Conservation (phyloP, 495 filamentous ascomycete species). For the Aspergillus incahuasiensis region DNA sequence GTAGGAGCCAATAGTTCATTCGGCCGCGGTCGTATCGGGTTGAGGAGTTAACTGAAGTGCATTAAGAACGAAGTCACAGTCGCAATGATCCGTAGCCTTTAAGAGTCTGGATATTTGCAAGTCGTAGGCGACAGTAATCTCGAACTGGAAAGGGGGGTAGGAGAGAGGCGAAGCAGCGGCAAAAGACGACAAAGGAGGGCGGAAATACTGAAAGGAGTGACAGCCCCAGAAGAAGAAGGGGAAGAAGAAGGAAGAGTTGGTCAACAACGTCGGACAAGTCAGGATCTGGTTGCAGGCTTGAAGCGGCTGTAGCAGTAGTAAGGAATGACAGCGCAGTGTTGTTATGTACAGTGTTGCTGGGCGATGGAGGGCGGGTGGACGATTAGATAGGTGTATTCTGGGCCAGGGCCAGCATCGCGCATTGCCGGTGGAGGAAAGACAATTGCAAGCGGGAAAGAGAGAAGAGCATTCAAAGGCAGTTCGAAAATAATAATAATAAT, state of each 20-base stretch:
- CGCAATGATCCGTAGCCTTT: neutral
- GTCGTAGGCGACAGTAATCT: slow-evolving; percentile 2
- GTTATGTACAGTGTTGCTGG: neutral
- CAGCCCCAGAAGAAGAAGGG: slow-evolving; percentile 25
- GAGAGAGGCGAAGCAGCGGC: neutral
- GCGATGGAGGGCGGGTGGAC: neutral
- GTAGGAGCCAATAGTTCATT: slow-evolving; percentile 8
- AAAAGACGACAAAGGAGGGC: slow-evolving; percentile 5
- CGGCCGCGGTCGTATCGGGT: slow-evolving; percentile 7
- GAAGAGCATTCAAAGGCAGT: neutral
- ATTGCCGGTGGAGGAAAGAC: neutral
- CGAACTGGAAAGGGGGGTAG: slow-evolving; percentile 13
- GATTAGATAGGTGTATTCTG: slow-evolving; percentile 14
- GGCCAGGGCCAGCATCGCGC: slow-evolving; percentile 20
- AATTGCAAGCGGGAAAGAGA: neutral
- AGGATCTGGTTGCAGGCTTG: slow-evolving; percentile 4
- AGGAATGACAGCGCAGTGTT: neutral
- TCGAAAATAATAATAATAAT: neutral
- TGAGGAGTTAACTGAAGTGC: slow-evolving; percentile 12
- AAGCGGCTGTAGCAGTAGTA: slow-evolving; percentile 9
- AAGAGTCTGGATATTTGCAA: slow-evolving; percentile 3
- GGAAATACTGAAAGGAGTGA: slow-evolving; percentile 35
- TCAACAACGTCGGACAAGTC: slow-evolving; percentile 12
- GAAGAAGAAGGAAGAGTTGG: slow-evolving; percentile 7
- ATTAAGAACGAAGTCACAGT: slow-evolving; percentile 16